These are phyloP conservation scores for Hydnomerulius pinastri DNA, from an alignment of 768 basidiomycete genomes.

Conservation along the genomic window DNA sequence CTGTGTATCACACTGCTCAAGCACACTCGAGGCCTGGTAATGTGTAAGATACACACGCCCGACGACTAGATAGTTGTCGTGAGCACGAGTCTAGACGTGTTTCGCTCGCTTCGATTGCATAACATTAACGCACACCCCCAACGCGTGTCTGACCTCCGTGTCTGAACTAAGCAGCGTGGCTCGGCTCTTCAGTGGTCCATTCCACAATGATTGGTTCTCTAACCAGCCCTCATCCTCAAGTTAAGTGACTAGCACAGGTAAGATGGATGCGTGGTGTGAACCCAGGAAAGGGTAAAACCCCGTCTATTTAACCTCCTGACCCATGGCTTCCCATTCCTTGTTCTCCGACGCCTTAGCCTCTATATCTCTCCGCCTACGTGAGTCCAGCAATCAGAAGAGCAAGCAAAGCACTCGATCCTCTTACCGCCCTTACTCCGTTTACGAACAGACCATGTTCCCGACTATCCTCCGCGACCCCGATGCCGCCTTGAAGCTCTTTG, in stretches of 20 bases:
- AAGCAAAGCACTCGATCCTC: conserved; percentile 28
- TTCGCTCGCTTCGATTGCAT: conserved; percentile 17
- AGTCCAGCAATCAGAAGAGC: conserved; percentile 30
- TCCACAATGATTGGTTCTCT: conserved; percentile 24
- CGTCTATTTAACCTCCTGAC: conserved; percentile 27
- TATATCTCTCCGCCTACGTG: conserved; percentile 36
- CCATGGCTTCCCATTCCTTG: conserved; percentile 41
- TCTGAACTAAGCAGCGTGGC: conserved; percentile 24
- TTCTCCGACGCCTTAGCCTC: conserved; percentile 38
- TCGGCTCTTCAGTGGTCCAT: conserved; percentile 25
- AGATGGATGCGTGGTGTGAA: conserved; percentile 43
- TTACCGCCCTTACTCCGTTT: conserved; percentile 44
- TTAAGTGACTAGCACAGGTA: conserved; percentile 26
- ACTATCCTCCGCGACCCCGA: conserved; percentile 64
- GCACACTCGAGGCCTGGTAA: conserved; percentile 14
- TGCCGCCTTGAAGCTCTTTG: conserved; percentile 52
- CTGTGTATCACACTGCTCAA: conserved; percentile 13
- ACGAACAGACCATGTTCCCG: conserved; percentile 54
- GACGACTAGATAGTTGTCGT: conserved; percentile 9
- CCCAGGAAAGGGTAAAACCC: conserved; percentile 44
- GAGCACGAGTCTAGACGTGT: conserved; percentile 3
- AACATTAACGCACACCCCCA: conserved; percentile 23
- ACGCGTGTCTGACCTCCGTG: conserved; percentile 29
- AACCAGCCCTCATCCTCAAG: conserved; percentile 35
- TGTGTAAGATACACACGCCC: conserved; percentile 14